These are phyloP conservation scores for Coprinopsis sp. DNA, from an alignment of 768 basidiomycete genomes.

Conservation along the genomic window DNA sequence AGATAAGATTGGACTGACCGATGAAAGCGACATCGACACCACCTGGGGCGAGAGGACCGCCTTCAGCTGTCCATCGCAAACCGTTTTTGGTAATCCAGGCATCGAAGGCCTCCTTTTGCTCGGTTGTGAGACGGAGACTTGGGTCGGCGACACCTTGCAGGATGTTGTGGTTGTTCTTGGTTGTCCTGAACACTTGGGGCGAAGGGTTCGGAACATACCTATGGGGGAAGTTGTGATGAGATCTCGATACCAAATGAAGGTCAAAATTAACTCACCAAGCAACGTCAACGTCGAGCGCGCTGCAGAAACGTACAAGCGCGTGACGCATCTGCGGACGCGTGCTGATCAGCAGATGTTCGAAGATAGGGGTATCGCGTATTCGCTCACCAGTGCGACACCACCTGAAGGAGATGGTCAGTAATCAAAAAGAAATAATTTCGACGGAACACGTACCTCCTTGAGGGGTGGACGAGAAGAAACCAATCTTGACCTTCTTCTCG, in stretches of 20 bases:
- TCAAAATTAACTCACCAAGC: constrained; percentile 61
- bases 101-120: constrained; percentile 76
- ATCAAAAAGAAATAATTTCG: constrained; percentile 13
- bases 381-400: constrained; percentile 85
- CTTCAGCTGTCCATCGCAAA: constrained; percentile 80
- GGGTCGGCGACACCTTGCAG: constrained; percentile 88
- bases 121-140: constrained; percentile 70
- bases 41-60: constrained; percentile 77
- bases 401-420: constrained; percentile 56
- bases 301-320: constrained; percentile 83
- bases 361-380: not conserved
- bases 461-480: constrained; percentile 93
- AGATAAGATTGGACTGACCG: constrained; percentile 40
- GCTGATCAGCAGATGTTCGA: constrained; percentile 9
- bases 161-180: constrained; percentile 94
- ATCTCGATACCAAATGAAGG: constrained; percentile 11
- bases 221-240: constrained; percentile 1
- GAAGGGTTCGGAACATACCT: constrained; percentile 90
- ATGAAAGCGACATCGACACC: constrained; percentile 89
- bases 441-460: constrained; percentile 66
- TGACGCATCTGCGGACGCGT: constrained; percentile 74
- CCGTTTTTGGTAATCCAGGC: constrained; percentile 91
- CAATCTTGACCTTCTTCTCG: constrained; percentile 83
- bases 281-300: constrained; percentile 72
- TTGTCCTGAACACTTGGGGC: constrained; percentile 87